Base-by-base conservation (phyloP, 2,329 filamentous ascomycete genomes). In the Colletotrichum horii region DNA sequence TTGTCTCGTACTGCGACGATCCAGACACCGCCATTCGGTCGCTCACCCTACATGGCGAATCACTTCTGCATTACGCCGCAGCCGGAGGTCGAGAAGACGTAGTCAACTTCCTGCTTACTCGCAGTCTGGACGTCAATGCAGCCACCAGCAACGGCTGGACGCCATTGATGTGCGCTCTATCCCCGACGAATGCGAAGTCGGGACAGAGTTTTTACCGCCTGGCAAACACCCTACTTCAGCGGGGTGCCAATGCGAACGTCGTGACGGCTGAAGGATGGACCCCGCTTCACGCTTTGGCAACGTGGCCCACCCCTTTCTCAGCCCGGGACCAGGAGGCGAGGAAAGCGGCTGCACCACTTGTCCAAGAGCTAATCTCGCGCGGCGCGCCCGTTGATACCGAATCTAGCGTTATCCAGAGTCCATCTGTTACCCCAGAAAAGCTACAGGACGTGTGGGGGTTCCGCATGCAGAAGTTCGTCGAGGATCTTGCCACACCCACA, bases 251-350 rank as follows among this genome's bases (percentile, higher is more conserved):
- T 64, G 34, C 71, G 34, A 34, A 43, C 19, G 66, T 66, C 60
- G 74, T 76, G 66, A 76, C 71, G 71, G 71, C 65, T 61, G 74
- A 76, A 30, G 71, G 66, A 68, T 76, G 74, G 74, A 74, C 74
- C 28, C 58, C 66, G n/a, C 61, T 74, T 24, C 75, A 76, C 66
- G 69, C 67, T 62, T 28, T 70, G 38, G 67, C 67, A 70, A 64
- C 67, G 58, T 70, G 67, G 67, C 60, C 43, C 32, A 66, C 60
- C 32, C 52, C 48, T 74, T 38, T 64, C 38, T 38, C 62, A 24
- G 34, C 60, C 36, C 65, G 14, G 38, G 61, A 62, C 60, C 67
- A 62, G 62, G 58, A 69, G 8, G 34, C 52, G 26, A 56, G 52
- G 43, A 60, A 66, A 55, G 26, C 48, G 34, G 64, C 62, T 60